Evolutionary conservation across 352 stramenopile species (phyloP).

Genomic region (Globisporangium carolinianum): DNA sequence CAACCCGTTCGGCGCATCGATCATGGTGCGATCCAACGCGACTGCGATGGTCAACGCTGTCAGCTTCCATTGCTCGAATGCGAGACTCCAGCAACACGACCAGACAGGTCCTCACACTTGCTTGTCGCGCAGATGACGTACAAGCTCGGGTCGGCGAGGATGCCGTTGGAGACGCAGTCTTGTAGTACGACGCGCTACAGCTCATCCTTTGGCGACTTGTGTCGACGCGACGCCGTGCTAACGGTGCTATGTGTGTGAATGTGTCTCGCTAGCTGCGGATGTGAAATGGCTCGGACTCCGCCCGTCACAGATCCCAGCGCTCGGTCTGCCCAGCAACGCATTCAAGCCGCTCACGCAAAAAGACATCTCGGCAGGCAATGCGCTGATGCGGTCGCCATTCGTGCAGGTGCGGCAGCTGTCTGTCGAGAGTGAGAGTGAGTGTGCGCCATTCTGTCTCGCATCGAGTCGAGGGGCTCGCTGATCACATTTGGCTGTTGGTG

Average conservation of each 20-base stretch:
- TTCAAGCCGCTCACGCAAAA: slow-evolving; percentile 56
- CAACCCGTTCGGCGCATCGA: slow-evolving; percentile 92
- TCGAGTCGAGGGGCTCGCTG: too few relatives aligned
- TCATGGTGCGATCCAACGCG: slow-evolving; percentile 55
- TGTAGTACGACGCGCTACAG: slow-evolving; percentile 24
- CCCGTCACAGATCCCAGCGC: slow-evolving; percentile 58
- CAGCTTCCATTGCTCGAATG: background rate
- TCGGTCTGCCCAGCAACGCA: slow-evolving; percentile 41
- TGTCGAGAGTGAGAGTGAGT: background rate
- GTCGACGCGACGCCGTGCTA: too few relatives aligned
- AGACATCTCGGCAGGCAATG: slow-evolving; percentile 37
- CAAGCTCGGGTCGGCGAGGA: slow-evolving; percentile 78
- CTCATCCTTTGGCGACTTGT: too few relatives aligned
- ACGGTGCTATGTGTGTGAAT: too few relatives aligned
- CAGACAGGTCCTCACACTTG: background rate
- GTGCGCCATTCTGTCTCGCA: background rate
- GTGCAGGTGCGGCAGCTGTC: slow-evolving; percentile 34
- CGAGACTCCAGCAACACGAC: too few relatives aligned
- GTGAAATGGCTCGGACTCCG: slow-evolving; percentile 91
- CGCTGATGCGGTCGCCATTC: slow-evolving; percentile 42
- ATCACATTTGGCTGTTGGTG: too few relatives aligned
- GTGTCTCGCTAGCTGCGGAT: slow-evolving; percentile 35
- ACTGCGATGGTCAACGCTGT: background rate
- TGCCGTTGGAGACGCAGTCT: slow-evolving; percentile 65
- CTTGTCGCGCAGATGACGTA: slow-evolving; percentile 72